Percentiles rank a stretch among this genome's conserved stretches.
phyloP scores from a whole-genome alignment of 345 rosid genomes.

The Sonneratia caseolaris region DNA sequence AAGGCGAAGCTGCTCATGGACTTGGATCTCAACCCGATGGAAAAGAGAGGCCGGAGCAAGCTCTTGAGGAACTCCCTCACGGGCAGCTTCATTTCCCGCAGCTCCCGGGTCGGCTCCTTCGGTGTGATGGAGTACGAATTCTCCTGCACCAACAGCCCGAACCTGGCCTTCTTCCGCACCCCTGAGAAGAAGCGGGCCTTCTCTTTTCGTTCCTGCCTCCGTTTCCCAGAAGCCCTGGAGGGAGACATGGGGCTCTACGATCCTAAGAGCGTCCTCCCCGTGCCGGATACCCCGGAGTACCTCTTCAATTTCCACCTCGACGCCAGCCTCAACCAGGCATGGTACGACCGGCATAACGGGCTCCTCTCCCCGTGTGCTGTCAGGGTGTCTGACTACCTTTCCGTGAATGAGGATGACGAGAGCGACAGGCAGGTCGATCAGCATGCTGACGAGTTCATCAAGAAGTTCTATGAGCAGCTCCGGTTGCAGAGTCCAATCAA shows the following conservation, averaged over 20 bases:
- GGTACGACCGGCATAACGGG: neutral
- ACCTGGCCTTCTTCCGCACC: neutral
- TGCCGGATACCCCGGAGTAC: conserved; percentile 5
- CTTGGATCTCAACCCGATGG: neutral
- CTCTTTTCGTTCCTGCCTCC: neutral
- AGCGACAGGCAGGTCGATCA: conserved; percentile 4
- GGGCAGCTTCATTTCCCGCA: neutral
- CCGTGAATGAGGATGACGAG: conserved; percentile 7
- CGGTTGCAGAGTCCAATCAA: neutral
- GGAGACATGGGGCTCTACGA: neutral
- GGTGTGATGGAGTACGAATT: conserved; percentile 5
- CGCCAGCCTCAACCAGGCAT: neutral
- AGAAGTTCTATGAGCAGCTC: conserved; percentile 5
- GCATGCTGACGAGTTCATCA: conserved; percentile 13
- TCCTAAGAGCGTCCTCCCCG: neutral
- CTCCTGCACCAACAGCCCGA: conserved; percentile 12
- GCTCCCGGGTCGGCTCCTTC: neutral
- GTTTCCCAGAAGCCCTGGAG: neutral
- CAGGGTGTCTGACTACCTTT: conserved; percentile 4
- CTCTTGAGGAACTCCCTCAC: neutral
- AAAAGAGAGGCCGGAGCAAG: neutral
- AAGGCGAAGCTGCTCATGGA: neutral
- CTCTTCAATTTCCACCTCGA: neutral
- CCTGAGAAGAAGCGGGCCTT: conserved; percentile 2
- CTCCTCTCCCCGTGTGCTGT: neutral